phyloP scores from a whole-genome alignment of 2,329 filamentous ascomycete genomes.

The Calycina herbarum region DNA sequence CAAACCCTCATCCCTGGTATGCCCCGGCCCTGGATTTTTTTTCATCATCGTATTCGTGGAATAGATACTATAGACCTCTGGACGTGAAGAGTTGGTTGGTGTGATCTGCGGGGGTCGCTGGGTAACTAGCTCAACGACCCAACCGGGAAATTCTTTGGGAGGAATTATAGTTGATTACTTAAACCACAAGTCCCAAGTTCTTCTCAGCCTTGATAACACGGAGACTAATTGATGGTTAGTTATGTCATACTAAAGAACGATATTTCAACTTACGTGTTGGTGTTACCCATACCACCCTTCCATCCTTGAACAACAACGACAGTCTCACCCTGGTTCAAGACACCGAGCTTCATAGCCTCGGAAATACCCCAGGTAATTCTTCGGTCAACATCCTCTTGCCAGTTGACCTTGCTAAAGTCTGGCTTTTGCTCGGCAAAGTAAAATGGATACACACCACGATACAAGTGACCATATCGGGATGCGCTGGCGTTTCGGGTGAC shows the following conservation, averaged over 20 bases:
- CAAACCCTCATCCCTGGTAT: neutral
- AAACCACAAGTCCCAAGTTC: constrained; percentile 28
- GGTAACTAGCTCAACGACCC: constrained; percentile 2
- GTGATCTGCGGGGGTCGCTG: neutral
- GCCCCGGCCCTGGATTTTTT: neutral
- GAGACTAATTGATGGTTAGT: constrained; percentile 27
- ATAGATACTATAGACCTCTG: constrained; percentile 6
- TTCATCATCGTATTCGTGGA: neutral
- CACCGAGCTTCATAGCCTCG: constrained; percentile 79
- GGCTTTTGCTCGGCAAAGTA: constrained; percentile 90
- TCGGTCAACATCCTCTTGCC: constrained; percentile 98
- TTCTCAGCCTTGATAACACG: constrained; percentile 38
- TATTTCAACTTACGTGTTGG: constrained; percentile 61
- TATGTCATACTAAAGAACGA: constrained; percentile 14
- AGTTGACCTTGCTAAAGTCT: constrained; percentile 88
- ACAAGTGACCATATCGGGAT: constrained; percentile 88
- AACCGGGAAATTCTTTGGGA: neutral
- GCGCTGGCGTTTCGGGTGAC: constrained; percentile 84
- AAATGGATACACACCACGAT: constrained; percentile 98
- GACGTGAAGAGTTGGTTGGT: constrained; percentile 3
- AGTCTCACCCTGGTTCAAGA: constrained; percentile 70
- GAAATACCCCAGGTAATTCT: constrained; percentile 96
- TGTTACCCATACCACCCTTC: constrained; percentile 90
- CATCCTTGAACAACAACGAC: constrained; percentile 87
- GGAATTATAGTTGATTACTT: neutral